Conservation (phyloP, 2,329 filamentous ascomycete species). For the Leptographium lundbergii region DNA sequence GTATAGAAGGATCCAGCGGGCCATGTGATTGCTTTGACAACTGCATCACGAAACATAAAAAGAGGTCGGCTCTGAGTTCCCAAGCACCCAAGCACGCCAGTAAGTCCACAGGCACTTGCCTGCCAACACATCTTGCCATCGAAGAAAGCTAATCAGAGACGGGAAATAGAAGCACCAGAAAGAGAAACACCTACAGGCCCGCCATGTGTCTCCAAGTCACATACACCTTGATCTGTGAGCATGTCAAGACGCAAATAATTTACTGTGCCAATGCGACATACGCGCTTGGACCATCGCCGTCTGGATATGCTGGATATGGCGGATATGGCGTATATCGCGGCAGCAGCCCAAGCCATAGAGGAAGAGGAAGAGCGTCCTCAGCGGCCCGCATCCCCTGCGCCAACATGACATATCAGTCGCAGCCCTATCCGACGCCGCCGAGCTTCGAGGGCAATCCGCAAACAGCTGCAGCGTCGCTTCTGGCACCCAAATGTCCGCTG, state of each 20-base stretch:
- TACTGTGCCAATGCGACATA: conserved; percentile 29
- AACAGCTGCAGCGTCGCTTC: conserved; percentile 16
- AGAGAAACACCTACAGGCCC: background rate
- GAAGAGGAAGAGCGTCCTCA: conserved; percentile 1
- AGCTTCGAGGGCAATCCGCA: conserved; percentile 22
- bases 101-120: background rate
- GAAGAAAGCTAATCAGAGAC: background rate
- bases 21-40: background rate
- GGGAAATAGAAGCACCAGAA: too few species aligned
- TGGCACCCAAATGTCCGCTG: conserved; percentile 31
- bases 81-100: background rate
- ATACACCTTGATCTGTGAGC: conserved; percentile 38
- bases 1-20: background rate
- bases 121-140: too few species aligned
- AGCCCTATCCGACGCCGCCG: conserved; percentile 35
- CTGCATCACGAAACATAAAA: background rate
- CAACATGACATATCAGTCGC: conserved; percentile 27
- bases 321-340: conserved; percentile 2
- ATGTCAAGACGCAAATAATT: conserved; percentile 30
- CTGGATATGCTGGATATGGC: background rate
- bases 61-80: background rate
- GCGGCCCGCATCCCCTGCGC: conserved; percentile 23
- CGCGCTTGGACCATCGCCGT: background rate
- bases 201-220: conserved; percentile 36
- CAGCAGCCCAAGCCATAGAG: background rate